Conservation (phyloP, 305 asterid genomes). For the Rubia balearica region DNA sequence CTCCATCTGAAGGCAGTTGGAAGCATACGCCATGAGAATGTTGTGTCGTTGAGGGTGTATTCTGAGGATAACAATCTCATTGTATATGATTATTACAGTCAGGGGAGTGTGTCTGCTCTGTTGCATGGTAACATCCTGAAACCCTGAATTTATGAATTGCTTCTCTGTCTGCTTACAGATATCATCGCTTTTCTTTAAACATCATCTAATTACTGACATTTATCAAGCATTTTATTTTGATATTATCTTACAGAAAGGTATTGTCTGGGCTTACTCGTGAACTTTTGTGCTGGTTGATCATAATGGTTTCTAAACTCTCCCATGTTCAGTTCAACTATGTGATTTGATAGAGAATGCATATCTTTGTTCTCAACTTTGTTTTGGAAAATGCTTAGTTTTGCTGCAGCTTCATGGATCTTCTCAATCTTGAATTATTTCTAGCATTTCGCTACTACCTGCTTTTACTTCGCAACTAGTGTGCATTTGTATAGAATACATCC, state of each 20-base stretch:
- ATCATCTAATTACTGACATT: neutral
- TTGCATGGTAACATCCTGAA: neutral
- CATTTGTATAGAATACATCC: neutral
- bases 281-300: neutral
- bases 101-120: neutral
- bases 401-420: neutral
- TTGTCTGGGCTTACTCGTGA: neutral
- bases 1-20: constrained; percentile 57
- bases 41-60: constrained; percentile 23
- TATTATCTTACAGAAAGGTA: neutral
- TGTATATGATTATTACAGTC: neutral
- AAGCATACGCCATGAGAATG: constrained; percentile 43
- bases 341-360: neutral
- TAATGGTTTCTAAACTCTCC: neutral
- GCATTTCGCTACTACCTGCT: neutral
- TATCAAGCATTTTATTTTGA: neutral
- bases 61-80: neutral
- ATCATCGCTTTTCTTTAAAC: neutral
- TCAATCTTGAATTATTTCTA: neutral
- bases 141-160: neutral
- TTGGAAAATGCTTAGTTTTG: neutral
- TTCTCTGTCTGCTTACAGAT: neutral
- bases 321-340: neutral
- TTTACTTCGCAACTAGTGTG: neutral
- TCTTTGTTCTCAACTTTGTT: neutral